Conservation (phyloP, 108 stramenopile species). For the Aurantiochytrium sp. region DNA sequence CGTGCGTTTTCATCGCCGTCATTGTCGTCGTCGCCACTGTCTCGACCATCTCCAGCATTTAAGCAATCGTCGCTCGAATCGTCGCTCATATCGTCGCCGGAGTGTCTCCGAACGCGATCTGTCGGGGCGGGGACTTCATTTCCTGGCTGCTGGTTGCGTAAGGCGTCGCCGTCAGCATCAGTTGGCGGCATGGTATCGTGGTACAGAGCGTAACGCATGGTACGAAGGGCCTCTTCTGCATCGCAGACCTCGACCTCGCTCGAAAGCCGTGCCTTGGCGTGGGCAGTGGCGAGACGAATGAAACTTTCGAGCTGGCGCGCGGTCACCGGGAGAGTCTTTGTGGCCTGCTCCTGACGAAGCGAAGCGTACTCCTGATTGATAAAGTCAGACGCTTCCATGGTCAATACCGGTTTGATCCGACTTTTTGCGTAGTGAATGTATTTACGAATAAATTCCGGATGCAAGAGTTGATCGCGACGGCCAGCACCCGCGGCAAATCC, state of each 20-base stretch:
- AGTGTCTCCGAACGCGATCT: not conserved
- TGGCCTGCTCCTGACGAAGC: conserved; percentile 80
- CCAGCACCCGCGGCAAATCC: conserved; percentile 2
- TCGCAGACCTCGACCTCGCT: not conserved
- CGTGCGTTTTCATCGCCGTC: too few species aligned
- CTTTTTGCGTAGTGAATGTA: conserved; percentile 93
- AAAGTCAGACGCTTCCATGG: conserved; percentile 80
- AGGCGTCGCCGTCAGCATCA: not conserved
- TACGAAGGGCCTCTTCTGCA: not conserved
- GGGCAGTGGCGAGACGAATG: conserved; percentile 91
- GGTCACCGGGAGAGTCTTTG: conserved; percentile 60
- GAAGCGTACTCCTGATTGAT: conserved; percentile 92
- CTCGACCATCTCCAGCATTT: too few species aligned
- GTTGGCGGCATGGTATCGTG: not conserved
- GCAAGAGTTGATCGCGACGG: conserved; percentile 57
- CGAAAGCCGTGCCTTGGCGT: conserved; percentile 73
- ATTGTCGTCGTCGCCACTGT: too few species aligned
- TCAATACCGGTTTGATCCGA: conserved; percentile 74
- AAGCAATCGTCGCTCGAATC: too few species aligned
- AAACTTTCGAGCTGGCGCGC: conserved; percentile 95
- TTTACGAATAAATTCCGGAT: conserved; percentile 89
- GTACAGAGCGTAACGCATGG: conserved; percentile 7
- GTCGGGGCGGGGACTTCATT: not conserved
- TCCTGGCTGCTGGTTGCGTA: not conserved
- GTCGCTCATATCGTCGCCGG: too few species aligned